These are phyloP conservation scores for Fusarium pseudograminearum DNA, from an alignment of 2,329 filamentous ascomycete genomes.

Conservation along the genomic window DNA sequence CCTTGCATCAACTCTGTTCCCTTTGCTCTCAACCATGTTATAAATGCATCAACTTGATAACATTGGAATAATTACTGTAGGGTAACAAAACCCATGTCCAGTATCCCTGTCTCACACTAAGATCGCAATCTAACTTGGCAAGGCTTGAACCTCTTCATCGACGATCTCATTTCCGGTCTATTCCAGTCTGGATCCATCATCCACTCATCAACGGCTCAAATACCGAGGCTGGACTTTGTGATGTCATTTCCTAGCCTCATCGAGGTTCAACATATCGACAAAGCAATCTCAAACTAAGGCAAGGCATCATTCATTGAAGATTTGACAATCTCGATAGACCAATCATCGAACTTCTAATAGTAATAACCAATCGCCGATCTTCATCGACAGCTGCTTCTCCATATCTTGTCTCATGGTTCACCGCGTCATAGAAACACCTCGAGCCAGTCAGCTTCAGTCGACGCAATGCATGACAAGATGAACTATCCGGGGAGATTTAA, in stretches of 20 bases:
- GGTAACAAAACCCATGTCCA: neutral
- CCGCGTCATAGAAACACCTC: slow-evolving; percentile 31
- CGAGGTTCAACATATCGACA: neutral
- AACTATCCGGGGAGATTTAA: neutral
- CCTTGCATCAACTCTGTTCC: neutral
- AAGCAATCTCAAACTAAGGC: slow-evolving; percentile 3
- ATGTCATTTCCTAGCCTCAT: slow-evolving; percentile 9
- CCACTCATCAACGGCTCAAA: neutral
- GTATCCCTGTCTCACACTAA: neutral
- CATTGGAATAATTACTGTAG: neutral
- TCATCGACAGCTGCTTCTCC: neutral
- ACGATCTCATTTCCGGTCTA: neutral
- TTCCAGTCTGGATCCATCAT: neutral
- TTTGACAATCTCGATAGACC: slow-evolving; percentile 1
- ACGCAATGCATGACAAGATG: slow-evolving; percentile 16
- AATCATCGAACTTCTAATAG: slow-evolving; percentile 25
- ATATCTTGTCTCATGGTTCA: slow-evolving; percentile 7
- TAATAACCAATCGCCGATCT: slow-evolving; percentile 7
- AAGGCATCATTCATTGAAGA: slow-evolving; percentile 27
- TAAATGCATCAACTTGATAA: neutral
- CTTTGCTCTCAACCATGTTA: neutral
- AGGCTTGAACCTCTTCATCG: neutral
- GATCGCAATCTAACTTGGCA: slow-evolving; percentile 4
- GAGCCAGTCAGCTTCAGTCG: slow-evolving; percentile 1
- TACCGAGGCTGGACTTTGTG: neutral